phyloP scores from a whole-genome alignment of 345 rosid genomes.

The Psidium friedrichsthalianum region DNA sequence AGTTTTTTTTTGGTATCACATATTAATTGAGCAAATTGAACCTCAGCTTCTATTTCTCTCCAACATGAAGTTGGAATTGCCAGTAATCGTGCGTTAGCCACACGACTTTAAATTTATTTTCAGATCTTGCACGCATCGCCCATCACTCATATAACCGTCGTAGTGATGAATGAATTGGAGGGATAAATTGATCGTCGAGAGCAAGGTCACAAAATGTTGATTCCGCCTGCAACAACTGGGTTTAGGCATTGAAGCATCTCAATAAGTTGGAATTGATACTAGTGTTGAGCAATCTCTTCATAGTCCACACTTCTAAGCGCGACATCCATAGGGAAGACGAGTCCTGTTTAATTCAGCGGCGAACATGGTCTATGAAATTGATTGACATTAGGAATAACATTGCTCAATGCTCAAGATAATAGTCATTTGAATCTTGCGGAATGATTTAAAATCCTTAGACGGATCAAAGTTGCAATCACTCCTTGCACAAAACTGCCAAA shows the following conservation, averaged over 20 bases:
- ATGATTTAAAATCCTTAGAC: neutral
- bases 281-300: neutral
- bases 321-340: rapidly evolving
- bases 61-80: neutral
- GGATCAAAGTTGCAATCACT: neutral
- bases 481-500: neutral
- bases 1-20: neutral
- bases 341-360: neutral
- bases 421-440: neutral
- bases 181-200: neutral
- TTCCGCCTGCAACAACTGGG: too few relatives aligned
- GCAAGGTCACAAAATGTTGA: neutral
- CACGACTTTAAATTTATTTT: rapidly evolving
- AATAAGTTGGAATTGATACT: neutral
- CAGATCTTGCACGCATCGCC: rapidly evolving
- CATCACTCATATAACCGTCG: rapidly evolving
- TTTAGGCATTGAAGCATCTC: too few relatives aligned
- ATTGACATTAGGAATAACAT: neutral
- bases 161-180: rapidly evolving
- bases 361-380: neutral
- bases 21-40: neutral
- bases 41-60: neutral
- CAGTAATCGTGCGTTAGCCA: rapidly evolving
- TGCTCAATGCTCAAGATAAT: neutral
- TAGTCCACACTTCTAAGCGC: rapidly evolving